Conservation (phyloP, 805 yeast species). For the Blastobotrys terrestris region DNA sequence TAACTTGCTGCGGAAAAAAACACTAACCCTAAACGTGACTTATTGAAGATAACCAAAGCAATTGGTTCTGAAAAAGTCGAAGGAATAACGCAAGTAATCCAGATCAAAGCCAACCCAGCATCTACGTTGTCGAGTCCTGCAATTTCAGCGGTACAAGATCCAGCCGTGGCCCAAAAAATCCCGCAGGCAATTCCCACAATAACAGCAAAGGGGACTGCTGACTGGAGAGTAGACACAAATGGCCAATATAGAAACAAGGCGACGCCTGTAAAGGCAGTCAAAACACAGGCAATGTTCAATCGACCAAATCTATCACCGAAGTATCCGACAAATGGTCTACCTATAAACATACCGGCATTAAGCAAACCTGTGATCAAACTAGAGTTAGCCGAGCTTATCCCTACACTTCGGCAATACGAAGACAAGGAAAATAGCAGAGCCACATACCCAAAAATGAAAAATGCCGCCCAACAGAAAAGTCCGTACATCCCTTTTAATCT, state of each 20-base stretch:
- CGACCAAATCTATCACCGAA: constrained; percentile 35
- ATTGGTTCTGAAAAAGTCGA: neutral
- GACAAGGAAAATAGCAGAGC: neutral
- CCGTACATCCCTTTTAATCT: neutral
- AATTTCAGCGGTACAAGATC: neutral
- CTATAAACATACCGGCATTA: constrained; percentile 44
- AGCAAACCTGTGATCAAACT: constrained; percentile 16
- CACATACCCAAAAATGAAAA: neutral
- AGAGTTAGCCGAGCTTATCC: neutral
- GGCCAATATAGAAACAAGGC: neutral
- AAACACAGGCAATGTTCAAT: constrained; percentile 38
- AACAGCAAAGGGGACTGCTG: neutral
- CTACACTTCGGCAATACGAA: neutral
- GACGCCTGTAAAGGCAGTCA: neutral
- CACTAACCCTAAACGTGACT: neutral
- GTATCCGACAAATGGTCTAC: constrained; percentile 50
- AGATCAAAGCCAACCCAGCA: neutral
- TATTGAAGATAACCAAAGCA: neutral
- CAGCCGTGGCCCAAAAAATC: neutral
- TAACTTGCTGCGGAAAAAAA: neutral
- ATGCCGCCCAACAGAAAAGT: neutral
- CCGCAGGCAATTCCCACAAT: neutral
- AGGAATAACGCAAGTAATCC: neutral
- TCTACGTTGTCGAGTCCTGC: neutral
- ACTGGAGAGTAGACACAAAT: neutral